Conservation (phyloP, 805 yeast genomes). For the Lipomyces spencermartinsiae region DNA sequence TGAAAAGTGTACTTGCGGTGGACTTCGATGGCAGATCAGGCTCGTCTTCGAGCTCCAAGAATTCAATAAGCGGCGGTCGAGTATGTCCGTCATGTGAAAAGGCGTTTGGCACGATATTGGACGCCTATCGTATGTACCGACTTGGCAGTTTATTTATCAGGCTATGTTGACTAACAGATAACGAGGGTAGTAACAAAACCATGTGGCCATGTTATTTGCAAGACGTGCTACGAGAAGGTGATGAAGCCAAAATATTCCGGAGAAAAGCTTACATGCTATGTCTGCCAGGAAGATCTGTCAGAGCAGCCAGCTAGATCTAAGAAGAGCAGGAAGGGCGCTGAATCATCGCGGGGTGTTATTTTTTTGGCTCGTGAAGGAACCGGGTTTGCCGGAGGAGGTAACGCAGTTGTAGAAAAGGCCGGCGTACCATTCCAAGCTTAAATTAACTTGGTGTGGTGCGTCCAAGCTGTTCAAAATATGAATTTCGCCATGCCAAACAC, state of each 20-base stretch:
- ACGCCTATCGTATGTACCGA: constrained; percentile 32
- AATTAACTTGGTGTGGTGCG: background rate
- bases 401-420: constrained; percentile 30
- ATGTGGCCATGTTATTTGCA: constrained; percentile 38
- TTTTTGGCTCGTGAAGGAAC: constrained; percentile 37
- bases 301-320: constrained; percentile 9
- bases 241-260: constrained; percentile 32
- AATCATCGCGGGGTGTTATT: constrained; percentile 20
- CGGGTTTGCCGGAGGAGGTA: constrained; percentile 38
- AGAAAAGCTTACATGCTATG: constrained; percentile 31
- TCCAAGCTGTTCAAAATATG: background rate
- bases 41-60: background rate
- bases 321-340: constrained; percentile 5
- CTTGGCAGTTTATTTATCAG: background rate
- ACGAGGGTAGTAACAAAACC: constrained; percentile 26
- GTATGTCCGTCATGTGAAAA: constrained; percentile 38
- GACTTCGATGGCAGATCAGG: constrained; percentile 20
- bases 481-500: background rate
- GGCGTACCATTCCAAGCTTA: constrained; percentile 39
- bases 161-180: background rate
- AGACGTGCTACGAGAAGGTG: constrained; percentile 31
- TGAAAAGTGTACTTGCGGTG: constrained; percentile 26
- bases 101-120: constrained; percentile 26
- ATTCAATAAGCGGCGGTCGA: constrained; percentile 13
- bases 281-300: constrained; percentile 31